Evolutionary conservation across 441 rosid genomes (phyloP), one percentile per base, ranked within the genome.

Genomic region (Populus hybrid): DNA sequence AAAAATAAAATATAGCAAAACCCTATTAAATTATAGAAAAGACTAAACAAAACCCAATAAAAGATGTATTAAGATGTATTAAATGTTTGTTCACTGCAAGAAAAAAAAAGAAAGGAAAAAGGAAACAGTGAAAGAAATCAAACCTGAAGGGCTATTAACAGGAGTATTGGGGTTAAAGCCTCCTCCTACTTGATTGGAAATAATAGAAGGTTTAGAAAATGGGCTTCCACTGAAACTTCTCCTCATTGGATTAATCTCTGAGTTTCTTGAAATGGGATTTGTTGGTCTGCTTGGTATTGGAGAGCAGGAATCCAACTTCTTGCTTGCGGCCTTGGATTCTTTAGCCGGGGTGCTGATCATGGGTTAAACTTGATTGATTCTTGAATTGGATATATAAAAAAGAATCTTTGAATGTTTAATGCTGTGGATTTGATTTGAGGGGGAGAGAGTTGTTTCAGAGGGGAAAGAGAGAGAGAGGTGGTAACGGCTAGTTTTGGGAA

Each of bases 211-310:
- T 68, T 83, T 89, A 64, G 80, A 40, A 78, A 92, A 88, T 2
- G 95, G 95, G 72, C 64, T 93, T 18, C 88, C 96, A 12, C 77
- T 78, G 68, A 88, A 92, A 75, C 95, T 92, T 81, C 95, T 86
- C 20, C 97, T 88, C 88, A 84, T 87, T 33, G 87, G 81, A 65
- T 92, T 86, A n/a, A 80, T 76, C 78, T 94, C 93, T 0, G 97
- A 86, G 77, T 82, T 88, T 76, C 96, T 89, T 5, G 83, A 76
- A 50, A 14, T 76, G 56, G 87, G 83, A 69, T 83, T 89, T 10
- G 80, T 33, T 59, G 81, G 84, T 75, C 85, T 88, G 66, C 73
- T 74, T 56, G 84, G 74, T 18, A 68, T 26, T 11, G 88, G 74
- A 21, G 85, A 78, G 72, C 81, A 76, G 36, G 86, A 82, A 69